Conservation (phyloP, 352 stramenopile genomes). For the Phytophthora citrophthora region DNA sequence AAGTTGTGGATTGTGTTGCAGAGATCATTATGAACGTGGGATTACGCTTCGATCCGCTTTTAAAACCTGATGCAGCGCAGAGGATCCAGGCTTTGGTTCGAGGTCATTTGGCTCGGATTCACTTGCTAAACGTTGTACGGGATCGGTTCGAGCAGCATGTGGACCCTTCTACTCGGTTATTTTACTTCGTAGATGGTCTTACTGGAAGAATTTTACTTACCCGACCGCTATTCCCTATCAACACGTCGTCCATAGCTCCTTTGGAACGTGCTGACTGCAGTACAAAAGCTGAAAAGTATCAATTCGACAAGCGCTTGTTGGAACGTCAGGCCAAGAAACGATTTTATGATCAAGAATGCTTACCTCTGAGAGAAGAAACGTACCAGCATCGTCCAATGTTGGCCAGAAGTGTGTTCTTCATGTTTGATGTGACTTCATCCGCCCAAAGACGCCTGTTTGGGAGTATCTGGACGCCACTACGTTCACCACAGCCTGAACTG, state of each 20-base stretch:
- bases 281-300: constrained; percentile 49
- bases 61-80: constrained; percentile 59
- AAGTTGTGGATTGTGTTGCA: constrained; percentile 60
- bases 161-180: constrained; percentile 54
- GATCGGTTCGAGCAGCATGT: constrained; percentile 46
- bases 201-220: constrained; percentile 45
- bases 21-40: constrained; percentile 50
- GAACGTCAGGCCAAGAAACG: constrained; percentile 51
- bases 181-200: constrained; percentile 63
- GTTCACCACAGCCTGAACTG: constrained; percentile 29
- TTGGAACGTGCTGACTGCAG: constrained; percentile 56
- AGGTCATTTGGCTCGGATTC: constrained; percentile 45
- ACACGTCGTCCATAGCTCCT: constrained; percentile 37
- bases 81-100: constrained; percentile 61
- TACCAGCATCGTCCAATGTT: constrained; percentile 31
- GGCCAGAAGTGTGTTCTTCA: constrained; percentile 45
- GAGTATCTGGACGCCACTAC: constrained; percentile 59
- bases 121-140: constrained; percentile 41
- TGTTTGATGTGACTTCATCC: constrained; percentile 47
- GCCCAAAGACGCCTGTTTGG: constrained; percentile 52
- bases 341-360: constrained; percentile 45
- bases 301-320: constrained; percentile 45
- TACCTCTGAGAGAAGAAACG: neutral
- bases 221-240: constrained; percentile 47
- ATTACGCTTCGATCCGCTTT: constrained; percentile 28